Evolutionary conservation across 768 basidiomycete genomes (phyloP), one percentile per base, ranked within the genome.

Genomic region (Tephrocybe sp.): DNA sequence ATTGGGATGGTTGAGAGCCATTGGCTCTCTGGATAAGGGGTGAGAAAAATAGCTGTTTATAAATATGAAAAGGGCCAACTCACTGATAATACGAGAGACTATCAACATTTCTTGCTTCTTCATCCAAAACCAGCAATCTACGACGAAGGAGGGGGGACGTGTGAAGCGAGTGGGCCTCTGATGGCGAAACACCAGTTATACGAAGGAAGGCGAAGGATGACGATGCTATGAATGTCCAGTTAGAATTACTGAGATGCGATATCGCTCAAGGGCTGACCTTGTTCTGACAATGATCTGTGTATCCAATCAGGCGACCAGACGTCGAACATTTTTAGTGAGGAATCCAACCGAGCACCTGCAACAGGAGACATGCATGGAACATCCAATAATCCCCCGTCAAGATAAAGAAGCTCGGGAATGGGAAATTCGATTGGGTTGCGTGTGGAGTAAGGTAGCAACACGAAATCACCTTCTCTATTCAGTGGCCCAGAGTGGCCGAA

Each of bases 271-370:
- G 43, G 60, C 79, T 55, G 61, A 88, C 89, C 75, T 65, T 81
- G 72, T n/a, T 85, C 75, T 39, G 78, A 72, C 16, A 92, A 62
- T 4, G 92, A 92, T 32, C 68, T 72, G 51, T 85, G 73, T 36
- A 98, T 85, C 79, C 87, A 82, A 57, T 92, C 89, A 0, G 86
- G 77, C 0, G 84, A 78, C 96, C 97, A 99, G 49, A 99, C 95
- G 65, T 88, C 93, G 70, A 92, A 83, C 54, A 94, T 70, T 50
- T 81, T 86, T 43, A 71, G 69, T 39, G 92, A 60, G 46, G 80
- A 77, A 35, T 80, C 72, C 22, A 73, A 82, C 40, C 83, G 80
- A 6, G 72, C 75, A 14, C 74, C 72, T 13, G 70, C 65, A 13
- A 62, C 62, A 13, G 78, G 70, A n/a, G 72, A 62, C 61, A 86